Evolutionary conservation across 768 basidiomycete genomes (phyloP), one percentile per base, ranked within the genome.

Genomic region (Tulasnella sp.): DNA sequence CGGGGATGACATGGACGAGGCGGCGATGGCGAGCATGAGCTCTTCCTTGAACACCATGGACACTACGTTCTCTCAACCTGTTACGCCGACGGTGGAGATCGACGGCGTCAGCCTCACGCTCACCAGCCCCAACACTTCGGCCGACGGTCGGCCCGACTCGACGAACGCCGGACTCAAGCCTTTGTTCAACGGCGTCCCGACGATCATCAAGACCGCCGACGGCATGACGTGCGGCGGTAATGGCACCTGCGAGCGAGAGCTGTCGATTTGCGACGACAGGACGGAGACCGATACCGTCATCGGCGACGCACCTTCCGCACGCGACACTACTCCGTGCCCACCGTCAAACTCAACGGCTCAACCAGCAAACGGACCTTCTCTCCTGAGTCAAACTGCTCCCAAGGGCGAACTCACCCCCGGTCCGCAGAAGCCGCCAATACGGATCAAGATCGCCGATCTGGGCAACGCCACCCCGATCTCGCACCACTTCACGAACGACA

Each of bases 381-480:
- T 89, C 32, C 83, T 89, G 41, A 87, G 87, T n/a, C 87, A 85
- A 75, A 89, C 88, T 8, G 88, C 88, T 4, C 76, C 77, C 70
- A 78, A 81, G 78, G 36, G 36, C 14, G 36, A 70, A n/a, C 40
- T 52, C n/a, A 75, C 76, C 7, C 76, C 68, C 34, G 47, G 42
- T 19, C 44, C 63, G 16, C 41, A 34, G 69, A 34, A 35, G 29
- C 75, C 83, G 19, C 86, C 86, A 2, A 88, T 97, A 75, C 88
- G 86, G 22, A 86, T 97, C 78, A 96, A 97, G 84, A 95, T 97
- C 74, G 94, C 94, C 36, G 94, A 97, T 81, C 82, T 97, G 59
- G 94, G 94, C 32, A 97, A 97, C 78, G 95, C 94, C 32, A 95
- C 94, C 40, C 94, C 93, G 17, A 89, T 91, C n/a, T 89, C 83